phyloP scores from a whole-genome alignment of 202 grass and related monocot species.

The Cymbopogon flexuosus region DNA sequence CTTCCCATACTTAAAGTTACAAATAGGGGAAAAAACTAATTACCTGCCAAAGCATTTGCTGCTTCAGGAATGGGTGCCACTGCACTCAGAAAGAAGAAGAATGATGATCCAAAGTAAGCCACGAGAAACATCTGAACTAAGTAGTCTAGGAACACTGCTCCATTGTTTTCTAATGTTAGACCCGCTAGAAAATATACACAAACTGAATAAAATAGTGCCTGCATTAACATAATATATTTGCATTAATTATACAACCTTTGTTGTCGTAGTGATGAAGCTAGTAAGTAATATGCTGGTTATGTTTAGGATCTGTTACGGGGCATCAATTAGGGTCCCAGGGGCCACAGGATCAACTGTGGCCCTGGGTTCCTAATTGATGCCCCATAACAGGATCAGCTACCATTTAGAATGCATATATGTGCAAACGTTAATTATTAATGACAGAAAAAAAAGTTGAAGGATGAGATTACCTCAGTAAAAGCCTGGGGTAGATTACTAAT shows the following conservation, averaged over 20 bases:
- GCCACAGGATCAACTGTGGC: too few species aligned
- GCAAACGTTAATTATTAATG: not conserved
- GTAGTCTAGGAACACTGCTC: conserved; percentile 13
- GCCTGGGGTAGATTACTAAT: conserved; percentile 21
- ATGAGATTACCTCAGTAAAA: conserved; percentile 32
- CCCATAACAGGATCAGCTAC: not conserved
- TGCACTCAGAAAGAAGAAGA: conserved; percentile 35
- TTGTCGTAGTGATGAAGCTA: not conserved
- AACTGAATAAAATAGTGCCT: conserved; percentile 20
- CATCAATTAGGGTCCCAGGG: too few species aligned
- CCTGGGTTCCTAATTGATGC: too few species aligned
- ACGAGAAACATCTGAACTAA: conserved; percentile 25
- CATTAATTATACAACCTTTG: not conserved
- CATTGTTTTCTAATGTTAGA: conserved; percentile 11
- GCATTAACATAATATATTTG: conserved; percentile 4
- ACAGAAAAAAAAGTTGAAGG: not conserved
- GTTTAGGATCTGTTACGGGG: not conserved
- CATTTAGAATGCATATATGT: not conserved
- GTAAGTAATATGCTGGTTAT: not conserved
- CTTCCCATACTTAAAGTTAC: not conserved
- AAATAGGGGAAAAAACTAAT: not conserved
- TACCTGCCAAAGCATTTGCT: conserved; percentile 37
- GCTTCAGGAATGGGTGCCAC: conserved; percentile 37
- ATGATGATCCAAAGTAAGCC: conserved; percentile 32
- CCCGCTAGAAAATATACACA: conserved; percentile 33